These are phyloP conservation scores for Aspergillus leporis DNA, from an alignment of 495 filamentous ascomycete species.

Conservation along the genomic window DNA sequence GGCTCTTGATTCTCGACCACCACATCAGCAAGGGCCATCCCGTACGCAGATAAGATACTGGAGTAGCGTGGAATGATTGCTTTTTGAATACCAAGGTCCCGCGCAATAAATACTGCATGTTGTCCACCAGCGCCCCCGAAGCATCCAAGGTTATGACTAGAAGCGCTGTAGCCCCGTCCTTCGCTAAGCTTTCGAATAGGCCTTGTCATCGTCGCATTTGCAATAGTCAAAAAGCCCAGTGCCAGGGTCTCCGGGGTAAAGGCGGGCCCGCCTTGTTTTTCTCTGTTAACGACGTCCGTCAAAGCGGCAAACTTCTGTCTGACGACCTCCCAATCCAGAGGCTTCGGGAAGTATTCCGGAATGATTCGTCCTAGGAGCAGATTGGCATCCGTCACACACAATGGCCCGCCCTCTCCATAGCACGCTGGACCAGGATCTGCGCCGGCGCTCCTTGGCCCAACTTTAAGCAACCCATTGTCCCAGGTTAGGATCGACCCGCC, in stretches of 20 bases:
- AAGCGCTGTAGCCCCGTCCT: slow-evolving; percentile 89
- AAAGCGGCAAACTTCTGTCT: slow-evolving; percentile 70
- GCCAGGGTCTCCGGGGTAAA: slow-evolving; percentile 79
- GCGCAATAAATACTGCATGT: slow-evolving; percentile 94
- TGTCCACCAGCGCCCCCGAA: slow-evolving; percentile 97
- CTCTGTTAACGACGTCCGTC: slow-evolving; percentile 69
- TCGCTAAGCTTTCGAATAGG: slow-evolving; percentile 93
- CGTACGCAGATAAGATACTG: slow-evolving; percentile 92
- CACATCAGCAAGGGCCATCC: slow-evolving; percentile 94
- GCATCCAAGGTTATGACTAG: slow-evolving; percentile 82
- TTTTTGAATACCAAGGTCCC: slow-evolving; percentile 80
- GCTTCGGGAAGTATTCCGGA: slow-evolving; percentile 85
- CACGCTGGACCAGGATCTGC: slow-evolving; percentile 89
- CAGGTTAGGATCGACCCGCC: slow-evolving; percentile 85
- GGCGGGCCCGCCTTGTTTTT: slow-evolving; percentile 35
- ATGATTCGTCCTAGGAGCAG: slow-evolving; percentile 78
- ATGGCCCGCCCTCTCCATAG: slow-evolving; percentile 84
- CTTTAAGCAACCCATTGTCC: slow-evolving; percentile 83
- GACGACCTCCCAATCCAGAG: slow-evolving; percentile 68
- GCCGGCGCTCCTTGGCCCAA: slow-evolving; percentile 83
- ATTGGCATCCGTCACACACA: slow-evolving; percentile 91
- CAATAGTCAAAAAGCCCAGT: slow-evolving; percentile 76
- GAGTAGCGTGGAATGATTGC: slow-evolving; percentile 92
- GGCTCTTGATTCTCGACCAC: slow-evolving; percentile 92
- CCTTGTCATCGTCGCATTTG: slow-evolving; percentile 93